Base-by-base conservation (phyloP, 805 yeast genomes). In the Cyberlindnera petersonii region DNA sequence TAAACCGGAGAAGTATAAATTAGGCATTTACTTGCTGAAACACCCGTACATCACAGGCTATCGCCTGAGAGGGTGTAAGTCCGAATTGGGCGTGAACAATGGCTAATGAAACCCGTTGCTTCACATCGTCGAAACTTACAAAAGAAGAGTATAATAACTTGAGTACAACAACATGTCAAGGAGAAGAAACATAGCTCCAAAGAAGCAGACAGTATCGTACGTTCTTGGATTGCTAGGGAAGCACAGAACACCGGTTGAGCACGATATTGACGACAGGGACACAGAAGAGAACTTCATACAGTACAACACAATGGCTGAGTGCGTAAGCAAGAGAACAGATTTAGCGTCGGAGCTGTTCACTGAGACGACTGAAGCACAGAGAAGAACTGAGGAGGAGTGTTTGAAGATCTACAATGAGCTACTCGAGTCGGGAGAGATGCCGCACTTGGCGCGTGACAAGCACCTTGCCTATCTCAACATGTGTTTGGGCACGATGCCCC, bases 321-420 rank as follows among this genome's bases (percentile, higher is more conserved):
- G 50, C 55, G 39, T 35, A 4, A 29, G 19, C 3, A 33, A 39
- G 3, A 26, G 24, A 4, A 41, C 56, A 5, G 29, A 56, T 4
- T 27, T 57, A 4, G 57, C 53, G 30, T 56, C 59, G 19, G 44
- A 49, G 15, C 55, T 67, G 31, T 48, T 50, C 14, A 64, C 73
- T n/a, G 62, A 53, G 8, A 65, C 74, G 4, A 49, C 59, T 3
- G 48, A 47, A n/a, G 37, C 40, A 2, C 75, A 69, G 48, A 27
- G 51, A n/a, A 61, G 61, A 8, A 55, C 55, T 6, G 64, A 63
- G 42, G 37, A 52, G 10, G 16, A 47, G 8, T 52, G 69, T 26
- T 45, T 59, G 35, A 39, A 47, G 9, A 52, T 69, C 9, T 63
- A 68, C 48, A 48, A 61, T 35, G 46, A 59, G 9, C 26, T 48